Base-by-base conservation (phyloP, 169 alveolate genomes). In the Plasmodium ovale region DNA sequence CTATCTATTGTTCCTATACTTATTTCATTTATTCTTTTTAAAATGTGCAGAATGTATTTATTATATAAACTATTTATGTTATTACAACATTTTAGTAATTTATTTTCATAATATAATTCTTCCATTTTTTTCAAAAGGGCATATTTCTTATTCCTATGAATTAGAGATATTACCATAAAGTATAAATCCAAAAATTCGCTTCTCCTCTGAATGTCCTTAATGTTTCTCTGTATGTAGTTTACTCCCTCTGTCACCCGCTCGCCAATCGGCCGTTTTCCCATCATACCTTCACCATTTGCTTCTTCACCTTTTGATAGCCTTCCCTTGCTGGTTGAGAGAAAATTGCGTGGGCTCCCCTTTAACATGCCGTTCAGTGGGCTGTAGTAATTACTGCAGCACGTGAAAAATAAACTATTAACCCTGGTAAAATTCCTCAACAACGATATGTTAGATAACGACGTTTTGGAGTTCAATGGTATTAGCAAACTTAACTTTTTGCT, bases 61-160 rank as follows among this genome's bases (percentile, higher is more conserved):
- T 74, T 74, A 60, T 74, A 67, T 23, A 51, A 25, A 42, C 10
- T 47, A 53, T 74, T 74, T 29, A 23, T 42, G 31, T 74, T 74
- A 21, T 51, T 74, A 53, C 73, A 74, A 35, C 74, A 74, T 53
- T 60, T 74, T 42, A 74, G 14, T 39, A 59, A 16, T 33, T 65
- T 74, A 42, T 47, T 74, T 31, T 74, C 68, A 70, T 70, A 70
- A 60, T 74, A 74, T 33, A 74, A 59, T 60, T 74, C 88, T 14
- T 74, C 74, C 56, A 74, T 74, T 60, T 74, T 74, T 74, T 58
- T 74, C 44, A 74, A 65, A 33, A 74, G 71, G 33, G 73, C 65
- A 74, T 51, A 74, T 60, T 62, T 74, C 44, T 74, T 74, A 33
- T 60, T 44, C 4, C 35, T 23, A 51, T 74, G 88, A 10, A 74